These are phyloP conservation scores for Corymbia citriodora DNA, from an alignment of 441 rosid genomes.

Conservation along the genomic window DNA sequence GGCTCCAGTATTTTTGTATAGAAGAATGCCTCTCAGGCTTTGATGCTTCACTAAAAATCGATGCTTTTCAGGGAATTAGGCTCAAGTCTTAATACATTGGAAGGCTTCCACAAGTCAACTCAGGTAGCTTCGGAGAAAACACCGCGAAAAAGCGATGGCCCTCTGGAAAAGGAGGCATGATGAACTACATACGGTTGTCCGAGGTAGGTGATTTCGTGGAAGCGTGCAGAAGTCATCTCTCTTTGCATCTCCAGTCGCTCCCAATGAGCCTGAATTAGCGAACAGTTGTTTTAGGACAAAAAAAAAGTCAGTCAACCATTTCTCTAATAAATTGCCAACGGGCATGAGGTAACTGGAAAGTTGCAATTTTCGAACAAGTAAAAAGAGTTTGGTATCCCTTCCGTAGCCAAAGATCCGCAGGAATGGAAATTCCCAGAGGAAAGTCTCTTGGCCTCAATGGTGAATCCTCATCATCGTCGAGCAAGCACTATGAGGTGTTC, in stretches of 20 bases:
- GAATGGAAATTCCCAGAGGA: not conserved
- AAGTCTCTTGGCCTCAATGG: no score
- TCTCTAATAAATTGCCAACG: not conserved
- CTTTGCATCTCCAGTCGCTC: not conserved
- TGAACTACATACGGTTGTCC: no score
- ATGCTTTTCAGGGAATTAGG: not conserved
- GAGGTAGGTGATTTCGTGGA: not conserved
- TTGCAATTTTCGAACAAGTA: not conserved
- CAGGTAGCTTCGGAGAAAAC: not conserved
- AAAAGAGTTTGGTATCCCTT: not conserved
- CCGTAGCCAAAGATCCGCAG: not conserved
- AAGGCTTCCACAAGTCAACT: not conserved
- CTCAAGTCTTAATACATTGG: not conserved
- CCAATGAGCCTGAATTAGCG: not conserved
- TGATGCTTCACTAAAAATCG: not conserved
- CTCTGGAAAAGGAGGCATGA: not conserved
- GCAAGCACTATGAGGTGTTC: not conserved
- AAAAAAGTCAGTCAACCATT: fast-evolving
- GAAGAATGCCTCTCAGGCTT: not conserved
- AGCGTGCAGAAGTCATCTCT: not conserved
- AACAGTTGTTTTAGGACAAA: not conserved
- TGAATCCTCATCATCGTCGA: no score
- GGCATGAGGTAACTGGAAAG: not conserved
- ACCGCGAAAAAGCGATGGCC: not conserved
- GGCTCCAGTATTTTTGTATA: not conserved